Base-by-base conservation (phyloP, 2,329 filamentous ascomycete species). In the Didymellaceae sp. region DNA sequence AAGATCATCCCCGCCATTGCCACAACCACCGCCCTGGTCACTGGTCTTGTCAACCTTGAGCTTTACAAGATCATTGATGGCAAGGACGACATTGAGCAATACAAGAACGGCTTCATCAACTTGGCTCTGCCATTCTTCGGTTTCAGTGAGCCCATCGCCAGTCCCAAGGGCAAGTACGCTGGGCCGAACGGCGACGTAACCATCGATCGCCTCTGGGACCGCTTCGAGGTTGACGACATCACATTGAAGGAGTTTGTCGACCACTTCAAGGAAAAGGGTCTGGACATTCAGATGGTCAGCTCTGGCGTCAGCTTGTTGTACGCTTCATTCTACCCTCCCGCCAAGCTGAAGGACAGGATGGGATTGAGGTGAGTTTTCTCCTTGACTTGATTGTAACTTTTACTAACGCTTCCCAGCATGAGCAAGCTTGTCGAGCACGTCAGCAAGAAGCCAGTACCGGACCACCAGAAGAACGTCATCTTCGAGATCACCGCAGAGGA, bases 1-100 rank as follows among this genome's bases (percentile, higher is more conserved):
- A 99, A 99, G 84, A 99, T 99, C 63, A 99, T 99, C 61, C 94
- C 94, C 17, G 94, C 94, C 35, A 99, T 99, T 74, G 94, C 94
- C 34, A 99, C 94, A 3, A 97, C 94, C 0, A 99, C 94, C 2
- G 93, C 94, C 3, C 80, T 99, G 50, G 93, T 97, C 10, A 99
- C 94, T 2, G 94, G 94, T 51, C 82, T 99, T 35, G 91, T 99
- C 44, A 83, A 95, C 13, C 79, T 99, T 35, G 94, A 99, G 78
- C 78, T 97, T 38, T 97, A 90, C 86, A 99, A 99, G 85, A 84
- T 99, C 57, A 81, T 99, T 35, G 94, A 97, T 68, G 93, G 91
- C 70, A 97, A 99, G 81, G 85, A 83, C n/a, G 91, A 97, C 63
- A 88, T 97, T 59, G 94, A 97, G 77, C 90, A 97, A 76, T 99